Evolutionary conservation across 768 basidiomycete genomes (phyloP), one percentile per base, ranked within the genome.

Genomic region (Phlebiopsis flavidoalba): DNA sequence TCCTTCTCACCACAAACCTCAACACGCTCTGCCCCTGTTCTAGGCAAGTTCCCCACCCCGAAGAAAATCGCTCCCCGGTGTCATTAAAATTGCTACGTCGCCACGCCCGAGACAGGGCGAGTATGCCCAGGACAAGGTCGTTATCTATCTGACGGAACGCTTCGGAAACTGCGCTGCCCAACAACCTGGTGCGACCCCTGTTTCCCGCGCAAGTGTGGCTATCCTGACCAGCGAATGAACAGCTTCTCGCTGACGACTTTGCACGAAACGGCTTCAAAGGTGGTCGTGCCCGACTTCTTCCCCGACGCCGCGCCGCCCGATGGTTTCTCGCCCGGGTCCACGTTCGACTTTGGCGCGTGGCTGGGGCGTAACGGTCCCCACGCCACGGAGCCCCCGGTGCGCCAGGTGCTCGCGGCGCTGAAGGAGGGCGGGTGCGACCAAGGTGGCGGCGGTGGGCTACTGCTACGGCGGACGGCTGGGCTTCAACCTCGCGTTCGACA

Each of bases 401-500:
- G 89, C 72, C 82, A 79, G 53, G 82, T 87, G 48, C 76, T 88
- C 35, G 71, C 68, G 4, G 81, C 75, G 0, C 78, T 92, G 61
- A 85, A 84, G 68, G 80, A 72, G 35, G 66, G 81, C 62, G 89
- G n/a, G 88, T 1, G 75, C 91, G 21, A 83, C 76, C 1, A 69
- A 69, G 7, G 79, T 91, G 59, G 87, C 75, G 0, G 83, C 84
- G 0, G 80, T 80, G 5, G 88, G 87, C 3, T 91, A 84, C 75
- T 92, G 90, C 75, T 85, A 81, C 58, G 86, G 87, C 61, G 88
- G 71, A 14, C 83, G 84, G 51, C 83, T 83, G 57, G 79, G 77
- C 45, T 85, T 87, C 74, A 80, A 88, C 65, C 78, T 88, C 56
- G 84, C 84, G 2, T 81, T 86, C 65, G 82, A 84, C 1, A 77